Evolutionary conservation across 108 stramenopile genomes (phyloP), one percentile per base, ranked within the genome.

Genomic region (Aurantiochytrium sp.): DNA sequence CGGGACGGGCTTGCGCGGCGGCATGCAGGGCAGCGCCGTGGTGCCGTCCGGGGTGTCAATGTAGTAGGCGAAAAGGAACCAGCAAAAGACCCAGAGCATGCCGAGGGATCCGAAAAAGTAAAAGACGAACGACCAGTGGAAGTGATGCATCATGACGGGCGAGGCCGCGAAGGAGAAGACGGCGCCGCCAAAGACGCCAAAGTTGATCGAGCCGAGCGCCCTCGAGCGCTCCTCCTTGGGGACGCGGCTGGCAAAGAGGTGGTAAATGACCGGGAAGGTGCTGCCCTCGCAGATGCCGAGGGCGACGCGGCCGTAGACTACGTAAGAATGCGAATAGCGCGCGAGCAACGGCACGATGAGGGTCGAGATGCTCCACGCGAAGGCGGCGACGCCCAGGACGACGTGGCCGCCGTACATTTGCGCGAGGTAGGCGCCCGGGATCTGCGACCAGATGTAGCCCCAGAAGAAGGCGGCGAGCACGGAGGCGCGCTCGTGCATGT

Each of bases 391-490:
- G n/a, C 73, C 73, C 12, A 81, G 73, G 27, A 81, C 73, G 27
- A 81, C 73, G 45, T 81, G 73, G 6, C 73, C 73, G 39, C 73
- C 73, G 45, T 81, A 81, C 39, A 30, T 81, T 2, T 81, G 73
- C 12, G 73, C 73, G 27, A 81, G n/a, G 24, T 48, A 81, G n/a
- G 73, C 73, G 30, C 73, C 73, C 12, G 73, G 73, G 24, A 81
- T 81, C 30, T 81, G 73, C 3, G 73, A 81, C 73, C 73, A 81
- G 2, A 81, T 81, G 45, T 81, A 81, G 42, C 73, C 73, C 39
- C 73, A 48, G 45, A 81, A 81, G 73, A 81, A 81, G 6, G 73
- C 73, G n/a, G 73, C 39, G 3, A 81, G 73, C 73, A 81, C 73
- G 21, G 39, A 48, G 17, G 73, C 39, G 21, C 73, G 73, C 45